A percentile compares a stretch with the other conserved stretches of the same genome.
phyloP scores from a whole-genome alignment of 2,329 filamentous ascomycete genomes.

The Salinomyces thailandicus region DNA sequence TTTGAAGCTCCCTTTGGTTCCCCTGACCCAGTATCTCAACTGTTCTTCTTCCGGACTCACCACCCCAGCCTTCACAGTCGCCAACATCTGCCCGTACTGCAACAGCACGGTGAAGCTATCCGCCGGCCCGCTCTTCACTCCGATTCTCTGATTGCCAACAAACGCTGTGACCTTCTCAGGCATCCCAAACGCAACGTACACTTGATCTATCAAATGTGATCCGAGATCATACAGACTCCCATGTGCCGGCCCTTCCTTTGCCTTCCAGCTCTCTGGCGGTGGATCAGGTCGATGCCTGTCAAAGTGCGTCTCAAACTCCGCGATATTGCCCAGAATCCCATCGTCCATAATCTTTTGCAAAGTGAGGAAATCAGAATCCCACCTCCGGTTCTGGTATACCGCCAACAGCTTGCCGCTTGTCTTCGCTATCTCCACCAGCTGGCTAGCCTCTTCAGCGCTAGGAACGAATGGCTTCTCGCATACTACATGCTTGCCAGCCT shows the following conservation, averaged over 20 bases:
- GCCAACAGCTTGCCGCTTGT: constrained; percentile 32
- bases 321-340: constrained; percentile 55
- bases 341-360: constrained; percentile 51
- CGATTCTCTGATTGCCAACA: constrained; percentile 56
- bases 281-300: constrained; percentile 58
- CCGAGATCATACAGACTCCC: constrained; percentile 65
- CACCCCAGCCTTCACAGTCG: constrained; percentile 58
- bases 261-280: constrained; percentile 53
- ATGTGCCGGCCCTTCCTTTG: constrained; percentile 51
- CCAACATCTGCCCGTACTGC: constrained; percentile 56
- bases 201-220: constrained; percentile 67
- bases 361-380: constrained; percentile 67
- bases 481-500: constrained; percentile 65
- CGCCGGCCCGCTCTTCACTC: constrained; percentile 36
- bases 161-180: constrained; percentile 58
- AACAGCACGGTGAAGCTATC: constrained; percentile 52
- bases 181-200: constrained; percentile 57
- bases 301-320: constrained; percentile 72
- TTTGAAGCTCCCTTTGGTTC: constrained; percentile 62
- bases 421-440: constrained; percentile 40
- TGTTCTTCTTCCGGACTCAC: constrained; percentile 60
- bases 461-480: constrained; percentile 79
- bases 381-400: constrained; percentile 54
- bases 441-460: constrained; percentile 54
- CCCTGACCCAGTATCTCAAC: constrained; percentile 66